Base-by-base conservation (phyloP, 306 rosid species). In the Gastrolobium villosum region DNA sequence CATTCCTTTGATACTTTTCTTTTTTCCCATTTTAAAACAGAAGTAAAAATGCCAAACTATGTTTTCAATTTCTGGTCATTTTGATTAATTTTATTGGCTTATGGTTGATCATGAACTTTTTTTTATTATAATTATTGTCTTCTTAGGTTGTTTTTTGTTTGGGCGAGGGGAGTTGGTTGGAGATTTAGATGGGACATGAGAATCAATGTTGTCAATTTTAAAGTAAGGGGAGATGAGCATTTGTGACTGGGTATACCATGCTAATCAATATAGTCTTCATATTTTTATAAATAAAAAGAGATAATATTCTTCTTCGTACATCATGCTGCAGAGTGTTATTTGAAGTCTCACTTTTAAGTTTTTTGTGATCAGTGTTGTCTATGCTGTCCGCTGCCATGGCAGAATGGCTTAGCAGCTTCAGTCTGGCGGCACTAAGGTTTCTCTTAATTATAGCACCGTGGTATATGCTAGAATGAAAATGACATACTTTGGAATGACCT, bases 221-320 rank as follows among this genome's bases (percentile, higher is more conserved):
- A 70, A 48, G 48, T 64, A 28, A 54, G 62, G 70, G 44, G 74
- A 13, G 37, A 55, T 44, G 52, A 5, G 11, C 41, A 2, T 5
- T 55, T 73, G 48, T 44, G 79, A 43, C 8, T 80, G 52, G 10
- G 8, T 73, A 36, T 50, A 52, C 64, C n/a, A n/a, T n/a, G n/a
- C n/a, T n/a, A n/a, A n/a, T n/a, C n/a, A n/a, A n/a, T 45, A 14
- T 79, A 3, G n/a, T 73, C 32, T 31, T 59, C 26, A 28, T 9
- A 10, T 13, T 15, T 60, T 39, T 9, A 8, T 8, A 2, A 13
- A 9, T 26, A 15, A 26, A n/a, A 63, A 9, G 8, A 7, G 5
- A 15, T 13, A 40, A 8, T 2, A 53, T 10, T 45, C 70, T 56
- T 61, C 13, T 1, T 5, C 41, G 5, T 53, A 3, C 15, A 32